Conservation (phyloP, 2,329 filamentous ascomycete species). For the Ophiostoma novo-ulmi region DNA sequence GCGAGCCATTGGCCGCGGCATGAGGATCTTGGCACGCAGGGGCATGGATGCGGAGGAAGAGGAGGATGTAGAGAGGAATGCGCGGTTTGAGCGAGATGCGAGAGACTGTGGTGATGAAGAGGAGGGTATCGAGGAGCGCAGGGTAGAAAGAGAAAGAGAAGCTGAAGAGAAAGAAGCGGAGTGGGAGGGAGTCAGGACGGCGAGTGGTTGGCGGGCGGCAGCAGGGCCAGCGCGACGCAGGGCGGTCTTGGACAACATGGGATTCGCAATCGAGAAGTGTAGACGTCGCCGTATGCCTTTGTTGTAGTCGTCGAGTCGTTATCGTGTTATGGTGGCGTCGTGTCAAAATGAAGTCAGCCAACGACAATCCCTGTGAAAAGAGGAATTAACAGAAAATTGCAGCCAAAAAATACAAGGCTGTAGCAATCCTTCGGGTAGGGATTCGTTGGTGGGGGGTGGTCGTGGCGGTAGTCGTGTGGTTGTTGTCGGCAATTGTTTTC, state of each 20-base stretch:
- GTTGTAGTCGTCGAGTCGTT: background rate
- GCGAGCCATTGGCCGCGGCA: constrained; percentile 47
- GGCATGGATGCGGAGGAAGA: constrained; percentile 54
- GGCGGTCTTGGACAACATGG: constrained; percentile 54
- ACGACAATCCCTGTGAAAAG: background rate
- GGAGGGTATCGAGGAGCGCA: constrained; percentile 10
- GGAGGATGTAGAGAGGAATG: constrained; percentile 12
- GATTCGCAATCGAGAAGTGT: background rate
- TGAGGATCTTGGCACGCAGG: constrained; percentile 68
- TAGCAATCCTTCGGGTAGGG: background rate
- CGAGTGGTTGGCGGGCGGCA: constrained; percentile 36
- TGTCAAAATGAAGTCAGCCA: background rate
- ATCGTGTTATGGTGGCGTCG: background rate
- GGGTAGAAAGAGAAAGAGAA: background rate
- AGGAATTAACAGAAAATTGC: background rate
- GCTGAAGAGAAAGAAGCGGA: constrained; percentile 32
- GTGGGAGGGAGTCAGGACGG: constrained; percentile 31
- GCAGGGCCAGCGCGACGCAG: constrained; percentile 50
- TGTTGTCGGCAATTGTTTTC: constrained; percentile 25
- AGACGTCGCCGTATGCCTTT: background rate
- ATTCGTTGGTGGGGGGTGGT: background rate
- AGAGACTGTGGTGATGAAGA: background rate
- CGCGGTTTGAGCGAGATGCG: background rate
- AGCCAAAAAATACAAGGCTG: background rate
- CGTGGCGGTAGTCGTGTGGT: constrained; percentile 8